Percentiles rank a stretch among this genome's conserved stretches.
Conservation (phyloP, 352 stramenopile species). For the Pelagophyceae sp. region DNA sequence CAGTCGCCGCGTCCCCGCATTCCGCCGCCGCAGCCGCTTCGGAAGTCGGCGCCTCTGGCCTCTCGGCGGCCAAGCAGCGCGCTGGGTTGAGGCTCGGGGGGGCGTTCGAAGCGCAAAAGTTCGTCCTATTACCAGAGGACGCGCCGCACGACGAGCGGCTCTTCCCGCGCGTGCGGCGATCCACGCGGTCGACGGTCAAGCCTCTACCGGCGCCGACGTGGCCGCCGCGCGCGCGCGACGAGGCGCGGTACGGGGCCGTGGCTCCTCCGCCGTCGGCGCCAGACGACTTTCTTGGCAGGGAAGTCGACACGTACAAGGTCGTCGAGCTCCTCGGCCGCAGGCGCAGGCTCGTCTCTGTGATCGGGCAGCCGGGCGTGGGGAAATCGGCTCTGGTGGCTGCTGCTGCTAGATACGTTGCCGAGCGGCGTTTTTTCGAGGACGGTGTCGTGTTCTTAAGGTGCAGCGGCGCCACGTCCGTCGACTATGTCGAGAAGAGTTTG, state of each 20-base stretch:
- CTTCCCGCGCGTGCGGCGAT: slow-evolving; percentile 44
- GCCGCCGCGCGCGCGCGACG: slow-evolving; percentile 22
- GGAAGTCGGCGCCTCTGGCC: not conserved
- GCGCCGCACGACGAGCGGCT: slow-evolving; percentile 51
- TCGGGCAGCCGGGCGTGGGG: slow-evolving; percentile 48
- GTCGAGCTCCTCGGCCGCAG: slow-evolving; percentile 40
- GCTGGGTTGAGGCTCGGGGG: slow-evolving; percentile 27
- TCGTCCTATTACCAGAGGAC: slow-evolving; percentile 51
- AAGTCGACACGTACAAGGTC: slow-evolving; percentile 55
- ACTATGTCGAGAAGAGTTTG: slow-evolving; percentile 40
- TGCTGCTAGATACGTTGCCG: slow-evolving; percentile 55
- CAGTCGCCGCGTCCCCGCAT: slow-evolving; percentile 19
- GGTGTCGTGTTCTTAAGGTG: slow-evolving; percentile 51
- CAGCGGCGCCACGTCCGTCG: slow-evolving; percentile 37
- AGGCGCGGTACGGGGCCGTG: slow-evolving; percentile 1
- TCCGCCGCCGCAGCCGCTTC: not conserved
- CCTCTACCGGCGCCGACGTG: slow-evolving; percentile 4
- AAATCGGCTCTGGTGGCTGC: slow-evolving; percentile 45
- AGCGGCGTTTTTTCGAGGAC: slow-evolving; percentile 44
- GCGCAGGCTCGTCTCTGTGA: slow-evolving; percentile 46
- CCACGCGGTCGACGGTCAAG: slow-evolving; percentile 28
- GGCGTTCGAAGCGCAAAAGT: slow-evolving; percentile 55
- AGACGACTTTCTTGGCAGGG: slow-evolving; percentile 55
- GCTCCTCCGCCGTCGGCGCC: slow-evolving; percentile 40
- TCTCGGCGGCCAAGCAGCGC: too few relatives aligned